These are phyloP conservation scores for Colletotrichum graminicola DNA, from an alignment of 2,329 filamentous ascomycete species.

Conservation along the genomic window DNA sequence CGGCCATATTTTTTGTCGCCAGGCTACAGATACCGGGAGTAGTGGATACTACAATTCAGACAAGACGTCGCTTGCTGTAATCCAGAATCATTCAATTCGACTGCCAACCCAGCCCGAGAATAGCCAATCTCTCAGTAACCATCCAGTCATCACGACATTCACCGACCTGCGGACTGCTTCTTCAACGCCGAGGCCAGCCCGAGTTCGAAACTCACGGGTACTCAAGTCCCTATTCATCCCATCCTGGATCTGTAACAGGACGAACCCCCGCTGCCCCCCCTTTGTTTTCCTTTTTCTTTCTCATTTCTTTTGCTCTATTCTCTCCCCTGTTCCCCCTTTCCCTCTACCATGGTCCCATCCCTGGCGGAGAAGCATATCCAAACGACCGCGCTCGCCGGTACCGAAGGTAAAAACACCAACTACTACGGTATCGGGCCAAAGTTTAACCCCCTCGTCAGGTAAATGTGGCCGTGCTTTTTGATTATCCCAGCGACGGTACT, in stretches of 20 bases:
- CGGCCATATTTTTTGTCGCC: no score
- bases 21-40: neutral
- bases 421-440: no score
- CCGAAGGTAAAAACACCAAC: neutral
- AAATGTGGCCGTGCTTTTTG: no score
- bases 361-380: constrained; percentile 8
- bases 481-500: no score
- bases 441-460: no score
- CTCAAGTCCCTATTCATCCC: neutral
- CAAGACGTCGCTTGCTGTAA: neutral
- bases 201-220: constrained; percentile 20
- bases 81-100: neutral
- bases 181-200: neutral
- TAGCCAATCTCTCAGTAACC: neutral
- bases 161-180: neutral
- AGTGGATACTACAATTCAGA: no score
- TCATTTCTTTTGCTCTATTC: neutral
- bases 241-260: constrained; percentile 19
- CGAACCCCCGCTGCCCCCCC: neutral
- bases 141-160: neutral
- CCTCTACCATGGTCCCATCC: neutral
- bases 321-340: constrained; percentile 1
- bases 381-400: neutral
- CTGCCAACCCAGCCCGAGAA: no score
- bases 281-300: neutral